phyloP scores from a whole-genome alignment of 306 rosid species.

The Corylus americana region DNA sequence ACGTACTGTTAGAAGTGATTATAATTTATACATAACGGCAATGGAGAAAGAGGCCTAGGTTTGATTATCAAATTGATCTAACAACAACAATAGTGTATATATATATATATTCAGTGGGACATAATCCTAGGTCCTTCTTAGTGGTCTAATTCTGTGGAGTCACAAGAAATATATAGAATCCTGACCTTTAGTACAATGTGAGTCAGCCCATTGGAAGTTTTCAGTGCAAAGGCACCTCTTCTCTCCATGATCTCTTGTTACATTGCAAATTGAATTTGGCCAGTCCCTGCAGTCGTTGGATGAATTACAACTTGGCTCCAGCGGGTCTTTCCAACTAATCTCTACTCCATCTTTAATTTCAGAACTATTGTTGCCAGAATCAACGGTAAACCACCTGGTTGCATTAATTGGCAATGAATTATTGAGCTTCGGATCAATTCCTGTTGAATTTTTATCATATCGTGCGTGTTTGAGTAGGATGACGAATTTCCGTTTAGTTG shows the following conservation, averaged over 20 bases:
- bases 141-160: too few species aligned
- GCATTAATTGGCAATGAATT: not conserved
- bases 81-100: too few species aligned
- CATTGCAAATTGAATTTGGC: constrained; percentile 39
- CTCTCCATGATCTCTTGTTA: not conserved
- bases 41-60: too few species aligned
- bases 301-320: constrained; percentile 31
- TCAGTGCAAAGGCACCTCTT: constrained; percentile 37
- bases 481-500: constrained; percentile 1
- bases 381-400: not conserved
- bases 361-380: too few species aligned
- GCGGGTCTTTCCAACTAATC: constrained; percentile 33
- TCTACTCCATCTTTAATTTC: not conserved
- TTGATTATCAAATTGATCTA: too few species aligned
- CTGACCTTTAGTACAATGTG: constrained; percentile 26
- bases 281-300: constrained; percentile 26
- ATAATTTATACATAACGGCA: too few species aligned
- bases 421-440: not conserved
- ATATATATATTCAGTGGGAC: too few species aligned
- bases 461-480: not conserved
- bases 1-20: too few species aligned
- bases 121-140: too few species aligned
- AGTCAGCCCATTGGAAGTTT: constrained; percentile 27
- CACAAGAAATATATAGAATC: not conserved
- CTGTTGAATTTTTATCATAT: not conserved